Percentiles rank a stretch among this genome's conserved stretches.
Evolutionary conservation across 2,329 filamentous ascomycete species (phyloP).

Genomic region (Aspergillus flavus): DNA sequence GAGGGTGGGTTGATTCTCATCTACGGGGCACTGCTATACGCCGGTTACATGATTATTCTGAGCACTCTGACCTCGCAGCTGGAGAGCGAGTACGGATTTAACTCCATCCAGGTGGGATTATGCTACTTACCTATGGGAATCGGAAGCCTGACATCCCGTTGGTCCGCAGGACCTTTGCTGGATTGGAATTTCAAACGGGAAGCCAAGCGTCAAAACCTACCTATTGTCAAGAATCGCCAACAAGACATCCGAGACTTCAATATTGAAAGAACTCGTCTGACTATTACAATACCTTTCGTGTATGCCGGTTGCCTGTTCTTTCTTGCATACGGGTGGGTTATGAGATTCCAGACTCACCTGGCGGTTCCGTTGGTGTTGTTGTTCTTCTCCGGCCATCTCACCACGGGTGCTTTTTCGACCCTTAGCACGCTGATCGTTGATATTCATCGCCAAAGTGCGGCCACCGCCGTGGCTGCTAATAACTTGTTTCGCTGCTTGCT

Average conservation of each 20-base stretch:
- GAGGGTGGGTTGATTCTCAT: slow-evolving; percentile 38
- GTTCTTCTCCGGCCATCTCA: slow-evolving; percentile 36
- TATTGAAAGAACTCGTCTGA: slow-evolving; percentile 47
- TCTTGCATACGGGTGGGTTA: slow-evolving; percentile 43
- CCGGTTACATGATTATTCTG: slow-evolving; percentile 48
- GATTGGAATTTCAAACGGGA: slow-evolving; percentile 72
- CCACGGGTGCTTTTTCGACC: slow-evolving; percentile 40
- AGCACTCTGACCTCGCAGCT: slow-evolving; percentile 50
- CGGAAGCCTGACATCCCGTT: slow-evolving; percentile 32
- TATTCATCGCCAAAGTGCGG: slow-evolving; percentile 28
- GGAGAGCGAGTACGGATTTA: slow-evolving; percentile 19
- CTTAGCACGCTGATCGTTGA: slow-evolving; percentile 51
- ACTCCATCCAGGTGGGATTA: slow-evolving; percentile 26
- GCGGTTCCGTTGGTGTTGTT: slow-evolving; percentile 37
- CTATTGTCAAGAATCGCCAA: slow-evolving; percentile 43
- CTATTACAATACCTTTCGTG: slow-evolving; percentile 35
- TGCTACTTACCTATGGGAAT: slow-evolving; percentile 26
- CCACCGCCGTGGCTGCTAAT: slow-evolving; percentile 25
- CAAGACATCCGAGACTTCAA: slow-evolving; percentile 57
- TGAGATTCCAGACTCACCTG: slow-evolving; percentile 35
- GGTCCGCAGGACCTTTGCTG: slow-evolving; percentile 45
- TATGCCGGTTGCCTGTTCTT: slow-evolving; percentile 29
- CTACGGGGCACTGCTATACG: slow-evolving; percentile 44
- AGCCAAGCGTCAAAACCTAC: slow-evolving; percentile 55
- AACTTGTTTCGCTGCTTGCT: slow-evolving; percentile 28